A percentile compares a stretch with the other conserved stretches of the same genome.
phyloP scores from a whole-genome alignment of 148 eudicot species.

The Suaeda aralocaspica region DNA sequence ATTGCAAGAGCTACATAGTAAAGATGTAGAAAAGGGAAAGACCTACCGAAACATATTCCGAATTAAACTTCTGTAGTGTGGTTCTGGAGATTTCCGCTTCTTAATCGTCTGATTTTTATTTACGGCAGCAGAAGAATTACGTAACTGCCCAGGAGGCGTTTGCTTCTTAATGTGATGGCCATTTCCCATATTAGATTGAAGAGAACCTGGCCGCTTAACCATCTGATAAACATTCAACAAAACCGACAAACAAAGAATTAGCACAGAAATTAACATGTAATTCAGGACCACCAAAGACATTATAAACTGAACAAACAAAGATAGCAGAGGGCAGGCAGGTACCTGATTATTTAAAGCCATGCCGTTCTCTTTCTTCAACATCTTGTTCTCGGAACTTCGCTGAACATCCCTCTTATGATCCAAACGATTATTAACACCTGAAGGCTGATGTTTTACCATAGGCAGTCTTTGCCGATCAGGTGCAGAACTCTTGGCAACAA shows the following conservation, averaged over 20 bases:
- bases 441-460: conserved; percentile 31
- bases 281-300: neutral
- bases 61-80: conserved; percentile 40
- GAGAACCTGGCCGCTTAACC: conserved; percentile 36
- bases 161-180: conserved; percentile 45
- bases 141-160: conserved; percentile 40
- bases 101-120: conserved; percentile 11
- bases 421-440: conserved; percentile 26
- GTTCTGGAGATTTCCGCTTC: conserved; percentile 21
- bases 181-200: conserved; percentile 33
- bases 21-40: neutral
- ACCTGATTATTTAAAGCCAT: conserved; percentile 57
- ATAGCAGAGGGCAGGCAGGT: conserved; percentile 4
- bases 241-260: neutral
- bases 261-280: neutral
- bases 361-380: conserved; percentile 29
- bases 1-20: neutral
- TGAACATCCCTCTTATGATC: conserved; percentile 23
- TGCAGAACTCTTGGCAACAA: conserved; percentile 32
- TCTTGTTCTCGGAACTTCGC: conserved; percentile 36
- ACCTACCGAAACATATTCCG: conserved; percentile 55
- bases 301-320: neutral
- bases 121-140: conserved; percentile 4
- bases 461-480: conserved; percentile 38
- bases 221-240: conserved; percentile 27